A percentile compares a stretch with the other conserved stretches of the same genome.
Conservation (phyloP, 352 stramenopile species). For the Globisporangium spiculum region DNA sequence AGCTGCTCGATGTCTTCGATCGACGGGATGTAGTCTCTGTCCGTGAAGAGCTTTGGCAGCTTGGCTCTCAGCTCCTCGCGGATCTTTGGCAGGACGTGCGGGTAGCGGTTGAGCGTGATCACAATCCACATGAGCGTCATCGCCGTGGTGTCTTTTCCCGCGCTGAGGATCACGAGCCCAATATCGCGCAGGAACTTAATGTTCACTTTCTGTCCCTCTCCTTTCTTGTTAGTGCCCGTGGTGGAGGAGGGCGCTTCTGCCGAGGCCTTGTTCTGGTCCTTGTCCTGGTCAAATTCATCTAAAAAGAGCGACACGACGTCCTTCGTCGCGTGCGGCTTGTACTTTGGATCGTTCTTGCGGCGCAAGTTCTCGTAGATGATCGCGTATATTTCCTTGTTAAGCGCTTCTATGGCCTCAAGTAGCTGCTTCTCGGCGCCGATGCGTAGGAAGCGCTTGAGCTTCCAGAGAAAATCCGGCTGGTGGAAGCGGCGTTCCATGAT, state of each 20-base stretch:
- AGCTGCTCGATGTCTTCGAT: slow-evolving; percentile 51
- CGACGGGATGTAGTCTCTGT: slow-evolving; percentile 29
- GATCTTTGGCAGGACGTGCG: slow-evolving; percentile 42
- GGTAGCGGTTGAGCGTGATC: slow-evolving; percentile 61
- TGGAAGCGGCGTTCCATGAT: slow-evolving; percentile 44
- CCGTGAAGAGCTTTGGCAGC: slow-evolving; percentile 30
- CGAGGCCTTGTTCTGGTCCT: slow-evolving; percentile 22
- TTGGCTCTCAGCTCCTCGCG: slow-evolving; percentile 45
- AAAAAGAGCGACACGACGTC: slow-evolving; percentile 51
- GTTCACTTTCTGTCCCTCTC: slow-evolving; percentile 19
- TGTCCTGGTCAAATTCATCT: slow-evolving; percentile 28
- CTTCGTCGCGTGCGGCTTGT: slow-evolving; percentile 18
- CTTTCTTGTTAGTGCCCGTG: not conserved
- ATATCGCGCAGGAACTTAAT: slow-evolving; percentile 63
- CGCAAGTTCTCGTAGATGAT: slow-evolving; percentile 48
- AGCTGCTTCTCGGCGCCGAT: slow-evolving; percentile 40
- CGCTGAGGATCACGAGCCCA: slow-evolving; percentile 66
- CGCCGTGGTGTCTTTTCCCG: slow-evolving; percentile 75
- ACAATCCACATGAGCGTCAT: slow-evolving; percentile 70
- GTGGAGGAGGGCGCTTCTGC: not conserved
- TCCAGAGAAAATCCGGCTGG: slow-evolving; percentile 49
- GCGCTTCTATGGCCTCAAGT: slow-evolving; percentile 21
- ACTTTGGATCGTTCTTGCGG: slow-evolving; percentile 22
- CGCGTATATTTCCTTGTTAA: slow-evolving; percentile 40
- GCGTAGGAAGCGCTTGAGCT: slow-evolving; percentile 45